phyloP scores from a whole-genome alignment of 2,329 filamentous ascomycete species.

The Beauveria sp. region DNA sequence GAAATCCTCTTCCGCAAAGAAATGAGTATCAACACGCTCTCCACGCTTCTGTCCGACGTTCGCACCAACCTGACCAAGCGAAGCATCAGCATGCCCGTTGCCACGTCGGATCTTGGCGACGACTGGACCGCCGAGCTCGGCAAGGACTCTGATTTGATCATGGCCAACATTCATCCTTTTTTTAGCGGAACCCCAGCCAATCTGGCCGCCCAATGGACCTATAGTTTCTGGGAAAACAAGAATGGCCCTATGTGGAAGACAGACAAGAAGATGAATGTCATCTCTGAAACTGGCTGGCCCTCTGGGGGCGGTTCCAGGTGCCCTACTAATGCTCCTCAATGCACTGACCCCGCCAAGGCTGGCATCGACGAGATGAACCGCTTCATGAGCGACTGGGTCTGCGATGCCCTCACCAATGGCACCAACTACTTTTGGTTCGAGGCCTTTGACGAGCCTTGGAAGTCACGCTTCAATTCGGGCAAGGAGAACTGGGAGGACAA shows the following conservation, averaged over 20 bases:
- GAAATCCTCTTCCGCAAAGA: slow-evolving; percentile 71
- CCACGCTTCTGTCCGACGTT: slow-evolving; percentile 57
- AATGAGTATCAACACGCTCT: slow-evolving; percentile 58
- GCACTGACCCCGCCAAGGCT: slow-evolving; percentile 63
- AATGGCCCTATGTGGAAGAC: slow-evolving; percentile 58
- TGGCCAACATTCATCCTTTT: slow-evolving; percentile 97
- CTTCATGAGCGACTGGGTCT: slow-evolving; percentile 85
- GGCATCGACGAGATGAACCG: slow-evolving; percentile 73
- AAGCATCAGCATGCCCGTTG: slow-evolving; percentile 65
- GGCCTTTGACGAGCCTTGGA: slow-evolving; percentile 96
- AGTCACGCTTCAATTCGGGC: slow-evolving; percentile 61
- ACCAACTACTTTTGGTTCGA: slow-evolving; percentile 98
- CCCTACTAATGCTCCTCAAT: slow-evolving; percentile 45
- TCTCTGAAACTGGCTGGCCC: slow-evolving; percentile 90
- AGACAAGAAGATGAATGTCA: slow-evolving; percentile 62
- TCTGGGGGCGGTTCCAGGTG: slow-evolving; percentile 74
- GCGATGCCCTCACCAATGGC: slow-evolving; percentile 67
- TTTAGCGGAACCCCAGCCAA: slow-evolving; percentile 70
- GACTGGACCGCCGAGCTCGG: slow-evolving; percentile 73
- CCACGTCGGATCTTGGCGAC: slow-evolving; percentile 82
- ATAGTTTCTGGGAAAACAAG: slow-evolving; percentile 67
- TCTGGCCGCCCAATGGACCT: slow-evolving; percentile 72
- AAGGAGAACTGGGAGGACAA: slow-evolving; percentile 84
- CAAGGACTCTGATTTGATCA: slow-evolving; percentile 70
- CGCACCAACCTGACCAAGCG: slow-evolving; percentile 62